phyloP scores from a whole-genome alignment of 768 basidiomycete species.

The Tremella yokohamensis region DNA sequence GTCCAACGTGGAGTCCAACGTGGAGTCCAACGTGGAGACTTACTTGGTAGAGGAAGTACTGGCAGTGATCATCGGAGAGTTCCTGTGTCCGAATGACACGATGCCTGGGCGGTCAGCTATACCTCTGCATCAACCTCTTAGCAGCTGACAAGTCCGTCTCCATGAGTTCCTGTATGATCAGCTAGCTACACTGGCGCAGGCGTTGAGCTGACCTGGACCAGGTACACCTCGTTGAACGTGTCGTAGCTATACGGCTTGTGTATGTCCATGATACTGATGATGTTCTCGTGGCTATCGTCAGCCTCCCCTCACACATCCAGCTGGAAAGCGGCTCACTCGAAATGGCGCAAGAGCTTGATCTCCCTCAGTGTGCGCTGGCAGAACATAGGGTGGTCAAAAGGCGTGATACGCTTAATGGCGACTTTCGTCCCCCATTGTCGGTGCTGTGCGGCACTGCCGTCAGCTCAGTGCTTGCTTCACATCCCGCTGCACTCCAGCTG shows the following conservation, averaged over 20 bases:
- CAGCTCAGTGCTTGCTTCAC: neutral
- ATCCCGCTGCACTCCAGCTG: neutral
- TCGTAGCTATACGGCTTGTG: constrained; percentile 72
- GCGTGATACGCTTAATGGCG: constrained; percentile 92
- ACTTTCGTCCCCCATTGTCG: constrained; percentile 67
- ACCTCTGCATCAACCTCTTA: neutral
- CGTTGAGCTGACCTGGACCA: constrained; percentile 26
- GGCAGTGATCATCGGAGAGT: constrained; percentile 88
- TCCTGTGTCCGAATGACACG: constrained; percentile 93
- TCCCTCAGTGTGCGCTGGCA: constrained; percentile 65
- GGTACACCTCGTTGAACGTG: constrained; percentile 77
- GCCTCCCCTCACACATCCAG: neutral
- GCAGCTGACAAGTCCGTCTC: constrained; percentile 73
- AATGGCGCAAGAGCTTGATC: constrained; percentile 85
- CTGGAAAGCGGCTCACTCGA: constrained; percentile 29
- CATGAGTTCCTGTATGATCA: constrained; percentile 57
- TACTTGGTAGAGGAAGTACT: constrained; percentile 92
- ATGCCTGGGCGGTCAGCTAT: constrained; percentile 54
- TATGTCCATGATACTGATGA: constrained; percentile 94
- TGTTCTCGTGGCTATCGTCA: constrained; percentile 65
- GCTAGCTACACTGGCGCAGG: neutral
- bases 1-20: too few relatives aligned
- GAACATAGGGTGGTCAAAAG: constrained; percentile 70
- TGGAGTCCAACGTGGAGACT: constrained; percentile 14
- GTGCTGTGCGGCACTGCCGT: neutral